Evolutionary conservation across 345 rosid species (phyloP), one percentile per base, ranked within the genome.

Genomic region (Citrus medica): DNA sequence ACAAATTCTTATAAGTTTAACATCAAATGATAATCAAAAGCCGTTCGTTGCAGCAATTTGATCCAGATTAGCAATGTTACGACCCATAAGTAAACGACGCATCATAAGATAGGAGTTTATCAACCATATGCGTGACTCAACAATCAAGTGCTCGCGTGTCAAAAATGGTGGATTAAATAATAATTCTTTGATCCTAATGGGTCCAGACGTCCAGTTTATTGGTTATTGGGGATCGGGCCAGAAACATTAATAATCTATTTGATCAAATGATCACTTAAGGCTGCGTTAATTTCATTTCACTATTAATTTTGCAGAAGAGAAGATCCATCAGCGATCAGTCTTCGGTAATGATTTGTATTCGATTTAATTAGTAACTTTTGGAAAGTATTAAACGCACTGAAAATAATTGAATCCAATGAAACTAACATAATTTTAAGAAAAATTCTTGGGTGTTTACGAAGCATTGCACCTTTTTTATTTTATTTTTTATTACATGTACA

Each of bases 371-470:
- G 37, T 7, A 25, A 38, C 19, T 19, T 37, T 25, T n/a, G 6
- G 75, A 60, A 67, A 77, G 55, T 6, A 37, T 1, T 33, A 9
- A 75, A 53, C 32, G 40, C 16, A 27, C 48, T 55, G 51, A 67
- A 67, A 30, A 67, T 67, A 66, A 67, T 67, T 58, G 70, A 33
- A 53, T 51, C 42, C 53, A 32, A 78, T 71, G 64, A 27, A 73
- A 37, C 75, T 28, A 37, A 2, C n/a, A 66, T 65, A 12, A 55
- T 55, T 53, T 38, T 40, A 78, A 42, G 35, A 1, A 19, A 65
- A 33, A 2, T 24, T 46, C 1, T 3, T 12, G 51, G 16, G 16
- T 42, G 51, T 12, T 46, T 13, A 46, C 17, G 51, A 12, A 12
- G 51, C 51, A 42, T 12, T 42, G 51, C 5, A 13, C 17, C 17